phyloP scores from a whole-genome alignment of 768 basidiomycete genomes.

The Hypholoma sublateritium region DNA sequence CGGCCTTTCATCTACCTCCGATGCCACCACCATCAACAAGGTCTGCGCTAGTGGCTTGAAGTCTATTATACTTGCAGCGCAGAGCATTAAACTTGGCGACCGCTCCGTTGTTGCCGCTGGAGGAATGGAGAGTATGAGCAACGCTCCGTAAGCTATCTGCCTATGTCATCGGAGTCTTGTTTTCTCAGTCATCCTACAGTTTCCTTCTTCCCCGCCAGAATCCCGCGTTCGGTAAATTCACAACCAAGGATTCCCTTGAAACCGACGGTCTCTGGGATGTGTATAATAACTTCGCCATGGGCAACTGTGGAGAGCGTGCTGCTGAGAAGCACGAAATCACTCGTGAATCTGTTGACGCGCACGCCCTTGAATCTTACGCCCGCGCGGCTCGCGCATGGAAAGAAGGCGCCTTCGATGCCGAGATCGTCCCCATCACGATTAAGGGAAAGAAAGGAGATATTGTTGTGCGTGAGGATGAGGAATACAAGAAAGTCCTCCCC shows the following conservation, averaged over 20 bases:
- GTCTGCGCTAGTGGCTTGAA: conserved; percentile 99
- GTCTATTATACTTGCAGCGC: conserved; percentile 90
- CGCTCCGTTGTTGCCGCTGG: conserved; percentile 88
- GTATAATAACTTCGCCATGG: conserved; percentile 98
- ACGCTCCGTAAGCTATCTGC: conserved; percentile 79
- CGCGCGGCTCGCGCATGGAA: conserved; percentile 93
- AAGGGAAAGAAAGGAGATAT: conserved; percentile 94
- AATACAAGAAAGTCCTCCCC: conserved; percentile 94
- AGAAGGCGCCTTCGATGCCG: conserved; percentile 77
- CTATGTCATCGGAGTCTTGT: not conserved
- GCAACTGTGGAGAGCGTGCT: conserved; percentile 89
- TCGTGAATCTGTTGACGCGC: conserved; percentile 85
- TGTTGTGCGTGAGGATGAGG: conserved; percentile 91
- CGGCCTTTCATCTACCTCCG: conserved; percentile 82
- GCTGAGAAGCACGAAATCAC: conserved; percentile 82
- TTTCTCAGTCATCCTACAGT: conserved; percentile 32
- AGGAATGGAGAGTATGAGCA: conserved; percentile 99
- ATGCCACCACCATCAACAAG: conserved; percentile 99
- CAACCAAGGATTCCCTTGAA: conserved; percentile 84
- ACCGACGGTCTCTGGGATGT: conserved; percentile 95
- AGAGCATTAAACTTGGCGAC: conserved; percentile 86
- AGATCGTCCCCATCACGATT: conserved; percentile 88
- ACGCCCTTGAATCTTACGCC: conserved; percentile 93
- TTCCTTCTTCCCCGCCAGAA: conserved; percentile 83
- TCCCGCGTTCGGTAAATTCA: conserved; percentile 87